Evolutionary conservation across 768 basidiomycete genomes (phyloP).

Genomic region (Cystobasidium onofrii): DNA sequence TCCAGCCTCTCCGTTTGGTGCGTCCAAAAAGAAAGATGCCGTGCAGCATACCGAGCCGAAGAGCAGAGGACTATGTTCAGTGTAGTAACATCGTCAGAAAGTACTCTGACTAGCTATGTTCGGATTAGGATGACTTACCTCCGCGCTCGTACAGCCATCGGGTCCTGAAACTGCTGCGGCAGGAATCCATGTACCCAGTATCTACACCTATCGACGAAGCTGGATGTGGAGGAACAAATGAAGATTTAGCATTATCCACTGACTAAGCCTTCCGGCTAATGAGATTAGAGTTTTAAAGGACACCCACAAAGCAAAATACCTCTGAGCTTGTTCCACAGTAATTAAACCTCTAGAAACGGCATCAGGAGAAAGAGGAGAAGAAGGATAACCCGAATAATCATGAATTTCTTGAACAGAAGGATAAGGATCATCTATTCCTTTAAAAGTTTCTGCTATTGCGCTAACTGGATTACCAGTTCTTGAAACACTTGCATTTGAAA

Average conservation of each 20-base stretch:
- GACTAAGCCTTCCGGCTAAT: no score
- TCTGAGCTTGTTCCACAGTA: constrained; percentile 22
- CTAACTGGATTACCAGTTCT: constrained; percentile 25
- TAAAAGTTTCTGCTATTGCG: constrained; percentile 18
- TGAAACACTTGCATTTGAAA: not conserved
- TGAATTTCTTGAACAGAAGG: not conserved
- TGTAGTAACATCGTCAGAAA: not conserved
- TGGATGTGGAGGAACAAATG: not conserved
- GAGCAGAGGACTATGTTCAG: constrained; percentile 13
- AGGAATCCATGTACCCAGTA: constrained; percentile 31
- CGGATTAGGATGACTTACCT: not conserved
- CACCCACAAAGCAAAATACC: constrained; percentile 25
- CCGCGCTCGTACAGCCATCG: not conserved
- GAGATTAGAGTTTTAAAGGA: not conserved
- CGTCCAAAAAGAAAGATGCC: constrained; percentile 14
- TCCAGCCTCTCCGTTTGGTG: constrained; percentile 11
- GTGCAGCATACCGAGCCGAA: constrained; percentile 22
- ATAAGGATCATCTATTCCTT: constrained; percentile 4
- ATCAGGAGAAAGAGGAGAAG: constrained; percentile 15
- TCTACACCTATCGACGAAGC: constrained; percentile 23
- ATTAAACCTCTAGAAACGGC: constrained; percentile 23
- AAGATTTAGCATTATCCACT: no score
- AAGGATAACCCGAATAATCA: not conserved
- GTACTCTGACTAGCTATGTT: not conserved
- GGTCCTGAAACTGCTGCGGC: constrained; percentile 13